These are phyloP conservation scores for Cryptococcus sp. DNA, from an alignment of 1,284 basidiomycete genomes.

Conservation along the genomic window DNA sequence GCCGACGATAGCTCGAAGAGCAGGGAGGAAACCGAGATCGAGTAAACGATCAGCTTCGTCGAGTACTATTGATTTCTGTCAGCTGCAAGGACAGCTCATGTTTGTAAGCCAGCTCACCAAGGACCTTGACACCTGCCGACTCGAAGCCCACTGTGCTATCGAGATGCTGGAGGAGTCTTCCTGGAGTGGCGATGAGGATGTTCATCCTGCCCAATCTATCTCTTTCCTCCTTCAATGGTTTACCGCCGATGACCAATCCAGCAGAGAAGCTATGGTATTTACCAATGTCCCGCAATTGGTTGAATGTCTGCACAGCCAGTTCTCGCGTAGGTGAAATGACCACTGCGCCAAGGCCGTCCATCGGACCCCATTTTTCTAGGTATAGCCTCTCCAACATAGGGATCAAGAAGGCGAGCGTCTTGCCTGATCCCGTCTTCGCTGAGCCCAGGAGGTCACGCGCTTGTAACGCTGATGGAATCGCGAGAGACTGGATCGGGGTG, in stretches of 20 bases:
- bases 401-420: conserved; percentile 79
- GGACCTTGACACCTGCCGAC: conserved; percentile 81
- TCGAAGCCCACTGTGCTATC: conserved; percentile 97
- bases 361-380: conserved; percentile 72
- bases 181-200: conserved; percentile 94
- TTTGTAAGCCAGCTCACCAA: conserved; percentile 63
- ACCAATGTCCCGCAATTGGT: conserved; percentile 89
- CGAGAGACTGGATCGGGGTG: conserved; percentile 75
- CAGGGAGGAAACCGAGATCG: conserved; percentile 92
- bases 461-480: conserved; percentile 66
- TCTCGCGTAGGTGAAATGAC: conserved; percentile 95
- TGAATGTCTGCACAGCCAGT: conserved; percentile 95
- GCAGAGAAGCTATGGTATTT: conserved; percentile 90
- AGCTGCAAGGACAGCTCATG: too few species aligned
- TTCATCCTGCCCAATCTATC: conserved; percentile 91
- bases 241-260: conserved; percentile 94
- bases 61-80: conserved; percentile 62
- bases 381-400: conserved; percentile 75
- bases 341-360: conserved; percentile 85
- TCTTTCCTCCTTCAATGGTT: conserved; percentile 90
- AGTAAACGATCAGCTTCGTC: conserved; percentile 97
- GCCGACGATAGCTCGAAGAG: conserved; percentile 83
- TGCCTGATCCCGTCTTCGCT: conserved; percentile 77
- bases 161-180: conserved; percentile 93
- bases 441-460: conserved; percentile 73